Conservation (phyloP, 1,139 yeast species). For the Saccharomyces hybrid region DNA sequence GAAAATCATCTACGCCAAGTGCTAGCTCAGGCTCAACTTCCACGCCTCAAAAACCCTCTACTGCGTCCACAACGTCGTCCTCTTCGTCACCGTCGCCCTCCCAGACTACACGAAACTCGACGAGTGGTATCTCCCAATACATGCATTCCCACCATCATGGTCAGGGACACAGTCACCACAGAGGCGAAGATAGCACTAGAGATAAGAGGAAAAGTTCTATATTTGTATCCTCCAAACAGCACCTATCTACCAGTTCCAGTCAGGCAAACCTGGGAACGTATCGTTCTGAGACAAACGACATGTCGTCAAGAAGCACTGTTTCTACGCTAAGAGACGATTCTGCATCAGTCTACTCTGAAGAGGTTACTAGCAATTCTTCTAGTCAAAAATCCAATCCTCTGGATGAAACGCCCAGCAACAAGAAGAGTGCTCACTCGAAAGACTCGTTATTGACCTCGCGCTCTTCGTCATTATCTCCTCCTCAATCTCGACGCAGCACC, state of each 20-base stretch:
- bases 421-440: background rate
- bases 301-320: conserved; percentile 5
- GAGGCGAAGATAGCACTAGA: background rate
- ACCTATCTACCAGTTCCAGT: conserved; percentile 3
- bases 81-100: background rate
- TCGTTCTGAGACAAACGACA: conserved; percentile 3
- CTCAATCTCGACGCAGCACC: background rate
- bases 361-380: conserved; percentile 3
- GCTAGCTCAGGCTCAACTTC: conserved; percentile 1
- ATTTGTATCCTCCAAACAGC: conserved; percentile 1
- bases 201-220: conserved; percentile 5
- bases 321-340: conserved; percentile 5
- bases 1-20: conserved; percentile 5
- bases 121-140: background rate
- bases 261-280: conserved; percentile 2
- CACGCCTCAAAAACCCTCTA: conserved; percentile 2
- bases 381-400: background rate
- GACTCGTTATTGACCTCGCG: background rate
- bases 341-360: conserved; percentile 8
- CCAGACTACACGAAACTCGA: background rate
- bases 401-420: background rate
- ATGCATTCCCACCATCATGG: background rate
- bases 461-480: background rate
- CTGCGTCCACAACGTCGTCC: background rate
- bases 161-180: background rate